Evolutionary conservation across 495 filamentous ascomycete genomes (phyloP).

Genomic region (Cercophora scortea): DNA sequence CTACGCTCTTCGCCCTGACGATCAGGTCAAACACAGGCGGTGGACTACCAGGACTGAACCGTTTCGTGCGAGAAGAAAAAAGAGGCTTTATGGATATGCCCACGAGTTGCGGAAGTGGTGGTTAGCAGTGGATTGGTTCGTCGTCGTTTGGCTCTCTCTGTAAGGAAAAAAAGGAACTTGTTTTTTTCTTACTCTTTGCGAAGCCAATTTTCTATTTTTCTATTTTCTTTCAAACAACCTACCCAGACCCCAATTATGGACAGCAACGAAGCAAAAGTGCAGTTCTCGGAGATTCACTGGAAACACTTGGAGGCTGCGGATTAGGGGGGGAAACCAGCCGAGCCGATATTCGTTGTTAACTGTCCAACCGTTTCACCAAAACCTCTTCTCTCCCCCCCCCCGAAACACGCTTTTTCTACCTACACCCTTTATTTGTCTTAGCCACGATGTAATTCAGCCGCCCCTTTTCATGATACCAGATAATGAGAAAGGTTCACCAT

Average conservation of each 20-base stretch:
- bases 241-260: background rate
- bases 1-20: no score
- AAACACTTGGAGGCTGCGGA: background rate
- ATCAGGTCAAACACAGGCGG: background rate
- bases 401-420: slow-evolving; percentile 9
- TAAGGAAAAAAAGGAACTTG: background rate
- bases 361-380: background rate
- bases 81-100: slow-evolving; percentile 12
- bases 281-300: background rate
- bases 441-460: slow-evolving; percentile 41
- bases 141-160: background rate
- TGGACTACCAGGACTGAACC: background rate
- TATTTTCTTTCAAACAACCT: background rate
- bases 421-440: slow-evolving; percentile 16
- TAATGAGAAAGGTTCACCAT: slow-evolving; percentile 33
- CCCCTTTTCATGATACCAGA: slow-evolving; percentile 34
- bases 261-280: background rate
- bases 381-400: background rate
- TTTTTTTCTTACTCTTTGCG: background rate
- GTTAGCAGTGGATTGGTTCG: slow-evolving; percentile 2
- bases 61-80: background rate
- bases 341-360: background rate
- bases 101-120: background rate
- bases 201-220: background rate
- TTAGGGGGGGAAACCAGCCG: background rate